These are phyloP conservation scores for Elongisporangium anandrum DNA, from an alignment of 352 stramenopile genomes.

Conservation along the genomic window DNA sequence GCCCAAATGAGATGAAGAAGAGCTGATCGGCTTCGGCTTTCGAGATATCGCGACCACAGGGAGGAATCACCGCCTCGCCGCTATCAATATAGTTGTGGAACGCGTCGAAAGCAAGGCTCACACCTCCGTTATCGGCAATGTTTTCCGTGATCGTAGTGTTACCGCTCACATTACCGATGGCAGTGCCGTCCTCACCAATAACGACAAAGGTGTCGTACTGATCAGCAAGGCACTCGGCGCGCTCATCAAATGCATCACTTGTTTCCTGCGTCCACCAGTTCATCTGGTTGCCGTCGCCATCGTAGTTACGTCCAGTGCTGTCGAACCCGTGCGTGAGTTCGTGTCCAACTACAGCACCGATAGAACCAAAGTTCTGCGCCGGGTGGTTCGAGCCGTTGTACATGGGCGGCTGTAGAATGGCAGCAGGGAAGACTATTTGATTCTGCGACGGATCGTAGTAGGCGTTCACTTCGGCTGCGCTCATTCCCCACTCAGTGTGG, in stretches of 20 bases:
- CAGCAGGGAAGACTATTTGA: constrained; percentile 93
- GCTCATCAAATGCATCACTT: constrained; percentile 52
- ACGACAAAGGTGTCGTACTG: constrained; percentile 48
- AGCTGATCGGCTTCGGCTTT: constrained; percentile 34
- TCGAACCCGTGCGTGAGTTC: constrained; percentile 95
- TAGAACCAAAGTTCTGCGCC: constrained; percentile 87
- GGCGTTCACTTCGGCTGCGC: constrained; percentile 88
- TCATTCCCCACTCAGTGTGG: constrained; percentile 80
- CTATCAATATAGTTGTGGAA: constrained; percentile 18
- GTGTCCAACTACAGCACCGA: constrained; percentile 90
- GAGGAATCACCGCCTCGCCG: no score
- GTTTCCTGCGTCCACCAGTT: constrained; percentile 89
- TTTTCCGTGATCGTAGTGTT: constrained; percentile 66
- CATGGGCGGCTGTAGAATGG: constrained; percentile 91
- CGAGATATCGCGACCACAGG: not conserved
- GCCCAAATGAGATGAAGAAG: constrained; percentile 62
- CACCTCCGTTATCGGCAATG: constrained; percentile 73
- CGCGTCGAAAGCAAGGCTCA: constrained; percentile 50
- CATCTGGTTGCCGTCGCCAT: constrained; percentile 80
- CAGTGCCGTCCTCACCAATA: constrained; percentile 16
- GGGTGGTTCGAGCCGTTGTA: constrained; percentile 72
- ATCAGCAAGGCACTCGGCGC: constrained; percentile 45
- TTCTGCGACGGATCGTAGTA: constrained; percentile 61
- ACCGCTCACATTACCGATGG: constrained; percentile 51
- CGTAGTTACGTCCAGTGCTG: constrained; percentile 82